phyloP scores from a whole-genome alignment of 1,284 basidiomycete genomes.

The Marasmius oreades region DNA sequence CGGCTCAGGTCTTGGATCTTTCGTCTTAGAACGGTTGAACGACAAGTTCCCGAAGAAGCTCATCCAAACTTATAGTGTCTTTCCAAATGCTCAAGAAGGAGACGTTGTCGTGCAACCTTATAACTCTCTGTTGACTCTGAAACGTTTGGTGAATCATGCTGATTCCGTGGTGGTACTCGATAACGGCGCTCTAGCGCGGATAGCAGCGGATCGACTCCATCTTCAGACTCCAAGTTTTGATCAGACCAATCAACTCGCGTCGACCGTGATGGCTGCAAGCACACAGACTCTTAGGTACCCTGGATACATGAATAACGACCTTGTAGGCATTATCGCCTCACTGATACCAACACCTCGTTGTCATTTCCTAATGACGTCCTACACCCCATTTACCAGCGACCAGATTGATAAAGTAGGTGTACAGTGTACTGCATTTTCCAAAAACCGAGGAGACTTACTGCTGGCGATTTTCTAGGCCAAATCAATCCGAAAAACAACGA shows the following conservation, averaged over 20 bases:
- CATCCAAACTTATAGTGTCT: conserved; percentile 99
- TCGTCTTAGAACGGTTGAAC: conserved; percentile 92
- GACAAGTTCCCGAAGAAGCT: conserved; percentile 99
- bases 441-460: conserved; percentile 4
- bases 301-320: conserved; percentile 99
- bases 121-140: conserved; percentile 93
- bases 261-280: conserved; percentile 95
- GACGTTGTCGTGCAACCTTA: conserved; percentile 99
- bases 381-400: conserved; percentile 97
- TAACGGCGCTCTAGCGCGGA: conserved; percentile 90
- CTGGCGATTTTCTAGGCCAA: conserved; percentile 56
- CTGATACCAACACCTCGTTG: conserved; percentile 98
- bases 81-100: conserved; percentile 88
- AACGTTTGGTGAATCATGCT: conserved; percentile 93
- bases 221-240: conserved; percentile 90
- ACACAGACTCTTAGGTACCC: conserved; percentile 98
- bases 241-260: conserved; percentile 93
- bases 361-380: conserved; percentile 99
- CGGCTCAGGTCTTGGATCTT: conserved; percentile 96
- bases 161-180: conserved; percentile 98
- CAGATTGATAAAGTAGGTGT: conserved; percentile 82
- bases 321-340: conserved; percentile 95
- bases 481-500: conserved; percentile 88
- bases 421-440: not conserved
- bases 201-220: conserved; percentile 90